Evolutionary conservation across 768 basidiomycete genomes (phyloP).

Genomic region (Podaxis carcinomalis): DNA sequence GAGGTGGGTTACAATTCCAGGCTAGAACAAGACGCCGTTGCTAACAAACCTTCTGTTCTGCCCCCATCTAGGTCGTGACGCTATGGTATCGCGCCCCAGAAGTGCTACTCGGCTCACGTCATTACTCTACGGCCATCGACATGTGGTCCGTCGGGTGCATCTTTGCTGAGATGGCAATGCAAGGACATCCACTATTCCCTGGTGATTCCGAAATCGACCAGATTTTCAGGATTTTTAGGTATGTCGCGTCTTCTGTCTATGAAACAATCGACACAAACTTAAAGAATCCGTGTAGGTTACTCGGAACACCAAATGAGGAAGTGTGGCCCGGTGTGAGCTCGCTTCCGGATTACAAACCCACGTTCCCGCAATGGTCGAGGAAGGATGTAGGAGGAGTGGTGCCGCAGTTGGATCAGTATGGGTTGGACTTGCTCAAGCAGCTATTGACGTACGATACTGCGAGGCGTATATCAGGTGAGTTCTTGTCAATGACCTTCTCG

Average conservation of each 20-base stretch:
- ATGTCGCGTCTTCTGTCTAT: slow-evolving; percentile 16
- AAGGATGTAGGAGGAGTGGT: slow-evolving; percentile 69
- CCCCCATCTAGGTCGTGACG: slow-evolving; percentile 77
- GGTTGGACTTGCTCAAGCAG: slow-evolving; percentile 76
- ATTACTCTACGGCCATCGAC: slow-evolving; percentile 97
- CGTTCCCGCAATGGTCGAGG: slow-evolving; percentile 92
- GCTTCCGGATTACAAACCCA: slow-evolving; percentile 92
- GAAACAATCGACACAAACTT: not conserved
- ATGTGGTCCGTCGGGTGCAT: slow-evolving; percentile 99
- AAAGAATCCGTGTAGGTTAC: slow-evolving; percentile 48
- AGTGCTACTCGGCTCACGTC: slow-evolving; percentile 90
- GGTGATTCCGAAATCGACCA: slow-evolving; percentile 99
- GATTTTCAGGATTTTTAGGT: slow-evolving; percentile 99
- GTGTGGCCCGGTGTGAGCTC: slow-evolving; percentile 86
- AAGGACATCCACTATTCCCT: slow-evolving; percentile 86
- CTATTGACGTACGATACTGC: slow-evolving; percentile 86
- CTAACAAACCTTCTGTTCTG: not conserved
- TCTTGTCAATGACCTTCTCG: not conserved
- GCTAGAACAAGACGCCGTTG: not conserved
- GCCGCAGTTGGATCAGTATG: slow-evolving; percentile 66
- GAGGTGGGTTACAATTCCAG: slow-evolving; percentile 51
- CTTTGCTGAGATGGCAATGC: slow-evolving; percentile 98
- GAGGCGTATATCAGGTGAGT: slow-evolving; percentile 85
- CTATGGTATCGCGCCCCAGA: slow-evolving; percentile 99
- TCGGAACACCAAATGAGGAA: slow-evolving; percentile 92